Evolutionary conservation across 805 yeast species (phyloP), one percentile per base, ranked within the genome.

Genomic region (Ogataea thermomethanolica): DNA sequence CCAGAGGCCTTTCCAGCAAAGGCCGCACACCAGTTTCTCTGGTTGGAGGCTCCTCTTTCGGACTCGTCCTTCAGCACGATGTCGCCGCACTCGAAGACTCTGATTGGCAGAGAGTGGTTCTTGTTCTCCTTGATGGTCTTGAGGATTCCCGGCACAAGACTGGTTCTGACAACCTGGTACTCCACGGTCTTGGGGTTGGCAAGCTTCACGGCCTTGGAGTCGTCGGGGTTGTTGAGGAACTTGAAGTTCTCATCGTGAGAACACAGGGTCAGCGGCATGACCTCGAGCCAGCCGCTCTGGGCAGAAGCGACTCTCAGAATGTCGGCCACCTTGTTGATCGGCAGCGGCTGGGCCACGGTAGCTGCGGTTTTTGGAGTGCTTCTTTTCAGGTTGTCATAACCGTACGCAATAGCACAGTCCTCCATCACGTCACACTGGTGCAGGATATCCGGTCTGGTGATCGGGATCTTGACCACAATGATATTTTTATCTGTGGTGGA

Each of bases 341-440:
- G 95, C 61, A 91, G 76, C 30, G 98, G 89, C 40, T 84, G 74
- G 17, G 95, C 96, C 47, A 87, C 82, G 49, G 84, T 78, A 8
- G 95, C 77, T 42, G 81, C 81, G 24, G 87, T 74, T 50, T 88
- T 76, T 58, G 93, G 87, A 50, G 76, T 76, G 37, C 93, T 80
- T 67, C 82, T 87, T 48, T 75, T 76, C 58, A 93, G 74, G 61
- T 86, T 88, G 68, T 90, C 84, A 73, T 84, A 93, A 43, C 99
- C 99, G 61, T 88, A 93, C 23, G 88, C 95, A 59, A 93, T 84
- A 34, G 96, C 99, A 35, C 91, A 96, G 65, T 93, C 99, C 67
- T 93, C 99, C 95, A 93, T 86, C 51, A 93, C 82, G 67, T 93
- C 99, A 74, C 98, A 91, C 62, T 88, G 95, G 66, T 93, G 99